Base-by-base conservation (phyloP, 2,329 filamentous ascomycete genomes). In the Talaromyces sp. region DNA sequence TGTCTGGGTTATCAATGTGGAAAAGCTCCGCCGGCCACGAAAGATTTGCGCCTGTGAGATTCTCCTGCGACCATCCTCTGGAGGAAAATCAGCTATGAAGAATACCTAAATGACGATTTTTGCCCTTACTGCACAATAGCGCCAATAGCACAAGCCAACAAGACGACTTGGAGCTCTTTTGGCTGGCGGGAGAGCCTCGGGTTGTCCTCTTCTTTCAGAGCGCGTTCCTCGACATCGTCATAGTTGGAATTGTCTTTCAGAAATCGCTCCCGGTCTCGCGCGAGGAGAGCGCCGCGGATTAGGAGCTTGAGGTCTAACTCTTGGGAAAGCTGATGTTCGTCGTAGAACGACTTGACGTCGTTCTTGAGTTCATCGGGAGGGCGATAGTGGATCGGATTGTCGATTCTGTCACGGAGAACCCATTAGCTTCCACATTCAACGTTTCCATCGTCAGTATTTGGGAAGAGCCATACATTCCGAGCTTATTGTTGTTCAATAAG, bases 61-160 rank as follows among this genome's bases (percentile, higher is more conserved):
- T 70, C 2, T 69, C 69, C 60, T 74, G 71, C 36, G 72, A 70
- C 72, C 71, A 73, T 28, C 72, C 72, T 63, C 62, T 63, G 25
- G 15, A 15, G 19, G 10, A 7, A 25, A 52, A 49, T 49, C 4
- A 32, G 42, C 25, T 33, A 36, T 15, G 19, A 25, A 52, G 49
- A 57, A 52, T 56, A 47, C 39, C 27, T 4, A 15, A 15, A 47
- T 47, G 44, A 6, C 10, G 30, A 33, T 39, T 4, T 9, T 39
- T 49, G 3, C n/a, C 22, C 44, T 42, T 56, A 63, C 62, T 75
- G 73, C 1, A 73, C 71, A 17, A 72, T 66, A 28, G 73, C 73
- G 5, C 69, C 73, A 22, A 73, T 66, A 42, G 68, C 70, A 10
- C 73, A 71, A 2, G 69, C 71, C 19, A 71, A 63, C 42, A 75